Base-by-base conservation (phyloP, 768 basidiomycete species). In the Xerocomellus amylosporus region DNA sequence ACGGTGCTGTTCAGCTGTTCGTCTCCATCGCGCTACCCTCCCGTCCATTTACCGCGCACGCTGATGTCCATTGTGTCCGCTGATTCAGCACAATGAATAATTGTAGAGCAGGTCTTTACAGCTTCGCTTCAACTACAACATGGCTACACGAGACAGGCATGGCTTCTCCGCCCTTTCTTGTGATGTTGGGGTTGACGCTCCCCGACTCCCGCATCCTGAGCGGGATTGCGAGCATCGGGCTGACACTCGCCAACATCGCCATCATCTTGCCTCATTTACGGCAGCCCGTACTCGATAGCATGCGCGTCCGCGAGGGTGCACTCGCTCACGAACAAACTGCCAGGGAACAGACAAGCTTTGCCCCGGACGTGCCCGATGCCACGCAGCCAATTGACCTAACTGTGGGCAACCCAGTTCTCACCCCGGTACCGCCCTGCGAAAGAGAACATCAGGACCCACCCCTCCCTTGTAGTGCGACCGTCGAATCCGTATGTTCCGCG, bases 81-180 rank as follows among this genome's bases (percentile, higher is more conserved):
- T 51, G 13, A 45, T 47, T 51, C 38, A 39, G 8, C 45, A 55
- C 49, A 28, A 67, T 66, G 65, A 61, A 61, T 43, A 64, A 51
- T 51, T 59, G 48, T 58, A 68, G 60, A 55, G 60, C 59, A 58
- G 65, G 65, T 34, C 67, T 67, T 59, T 66, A 69, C 55, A 61
- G 59, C 37, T 66, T 61, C 47, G 50, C 49, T 20, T 34, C 64
- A 33, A 66, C 59, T 37, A 47, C 55, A 9, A 37, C 57, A 53
- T 64, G 65, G 65, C 53, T 67, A 22, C 57, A 51, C 50, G 44
- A 55, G 54, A 56, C 26, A 20, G 65, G 65, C 49, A 37, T 58
- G 9, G 65, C 65, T 17, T 69, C 67, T 14, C 64, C 65, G 9
- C 67, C 65, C 24, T 30, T 45, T 36, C 62, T 69, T 17, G 64